Conservation (phyloP, 78 protist genomes). For the Protostelium mycophagum region DNA sequence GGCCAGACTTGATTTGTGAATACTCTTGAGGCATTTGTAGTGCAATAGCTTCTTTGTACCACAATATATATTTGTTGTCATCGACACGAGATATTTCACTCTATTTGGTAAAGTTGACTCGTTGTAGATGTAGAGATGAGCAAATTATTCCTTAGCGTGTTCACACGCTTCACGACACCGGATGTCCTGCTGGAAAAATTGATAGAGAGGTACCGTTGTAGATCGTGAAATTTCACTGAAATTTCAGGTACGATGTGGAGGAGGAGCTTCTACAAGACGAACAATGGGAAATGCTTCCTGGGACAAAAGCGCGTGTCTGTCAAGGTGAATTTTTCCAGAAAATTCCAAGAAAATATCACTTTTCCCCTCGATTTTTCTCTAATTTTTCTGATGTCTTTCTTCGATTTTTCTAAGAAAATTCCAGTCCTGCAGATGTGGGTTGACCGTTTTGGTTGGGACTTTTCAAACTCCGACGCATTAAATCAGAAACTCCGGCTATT, state of each 20-base stretch:
- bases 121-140: not conserved
- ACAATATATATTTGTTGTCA: too few relatives aligned
- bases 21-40: too few relatives aligned
- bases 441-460: not conserved
- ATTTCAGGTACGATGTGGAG: not conserved
- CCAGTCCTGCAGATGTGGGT: not conserved
- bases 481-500: not conserved
- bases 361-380: too few relatives aligned
- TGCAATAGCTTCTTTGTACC: too few relatives aligned
- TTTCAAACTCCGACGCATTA: not conserved
- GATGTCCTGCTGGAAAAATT: not conserved
- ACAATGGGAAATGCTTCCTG: not conserved
- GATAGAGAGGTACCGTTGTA: not conserved
- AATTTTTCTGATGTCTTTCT: too few relatives aligned
- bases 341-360: too few relatives aligned
- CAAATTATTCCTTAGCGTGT: not conserved
- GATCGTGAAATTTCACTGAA: not conserved
- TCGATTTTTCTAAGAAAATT: too few relatives aligned
- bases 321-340: too few relatives aligned
- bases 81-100: too few relatives aligned
- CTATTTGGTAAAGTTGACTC: too few relatives aligned
- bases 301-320: not conserved
- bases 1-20: too few relatives aligned
- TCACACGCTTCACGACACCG: not conserved
- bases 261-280: not conserved